Evolutionary conservation across 108 stramenopile genomes (phyloP).

Genomic region (Bacterosira constricta): DNA sequence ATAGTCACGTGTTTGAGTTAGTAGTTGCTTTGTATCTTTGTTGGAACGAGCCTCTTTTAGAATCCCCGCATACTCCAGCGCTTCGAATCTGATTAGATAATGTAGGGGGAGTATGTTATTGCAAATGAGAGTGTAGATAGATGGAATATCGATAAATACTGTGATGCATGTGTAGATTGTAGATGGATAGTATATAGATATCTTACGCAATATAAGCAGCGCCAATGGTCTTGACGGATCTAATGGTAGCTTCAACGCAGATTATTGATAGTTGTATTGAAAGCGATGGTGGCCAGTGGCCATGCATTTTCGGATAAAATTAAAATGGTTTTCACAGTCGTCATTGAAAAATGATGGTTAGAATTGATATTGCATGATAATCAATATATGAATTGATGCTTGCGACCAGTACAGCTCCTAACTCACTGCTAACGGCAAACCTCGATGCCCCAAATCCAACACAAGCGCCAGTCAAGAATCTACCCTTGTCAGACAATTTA

Average conservation of each 20-base stretch:
- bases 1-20: conserved; percentile 31
- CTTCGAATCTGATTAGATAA: conserved; percentile 32
- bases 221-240: conserved; percentile 31
- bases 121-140: no score
- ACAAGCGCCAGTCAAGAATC: conserved; percentile 29
- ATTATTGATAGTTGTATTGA: not conserved
- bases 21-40: conserved; percentile 7
- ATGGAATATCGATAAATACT: no score
- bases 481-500: conserved; percentile 29
- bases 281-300: no score
- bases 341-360: no score
- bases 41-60: conserved; percentile 32
- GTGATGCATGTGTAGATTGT: no score
- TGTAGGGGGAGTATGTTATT: not conserved
- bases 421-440: conserved; percentile 31
- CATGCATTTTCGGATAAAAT: no score
- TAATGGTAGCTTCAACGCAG: conserved; percentile 27
- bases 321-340: no score
- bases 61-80: conserved; percentile 46
- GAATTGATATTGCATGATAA: no score
- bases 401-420: no score
- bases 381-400: no score
- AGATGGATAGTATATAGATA: not conserved
- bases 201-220: conserved; percentile 42
- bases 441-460: conserved; percentile 35